Evolutionary conservation across 2,329 filamentous ascomycete genomes (phyloP).

Genomic region (Chaetomium globosum): DNA sequence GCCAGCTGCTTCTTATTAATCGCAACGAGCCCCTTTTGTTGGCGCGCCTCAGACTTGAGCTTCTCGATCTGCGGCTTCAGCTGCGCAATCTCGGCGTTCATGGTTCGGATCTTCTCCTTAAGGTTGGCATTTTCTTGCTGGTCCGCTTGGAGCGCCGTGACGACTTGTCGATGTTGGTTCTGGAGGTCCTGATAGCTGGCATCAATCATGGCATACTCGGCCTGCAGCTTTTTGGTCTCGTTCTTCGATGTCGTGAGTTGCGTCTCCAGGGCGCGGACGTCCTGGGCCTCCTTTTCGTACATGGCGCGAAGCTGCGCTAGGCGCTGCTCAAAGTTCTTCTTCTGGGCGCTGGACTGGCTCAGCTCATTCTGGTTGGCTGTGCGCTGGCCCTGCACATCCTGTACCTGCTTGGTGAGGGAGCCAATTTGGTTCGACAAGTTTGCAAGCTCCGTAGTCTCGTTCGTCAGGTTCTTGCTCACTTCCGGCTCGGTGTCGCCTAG

Average conservation of each 20-base stretch:
- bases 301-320: slow-evolving; percentile 81
- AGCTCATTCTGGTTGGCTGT: slow-evolving; percentile 78
- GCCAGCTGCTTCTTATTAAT: slow-evolving; percentile 98
- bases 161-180: slow-evolving; percentile 76
- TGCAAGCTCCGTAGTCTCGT: slow-evolving; percentile 87
- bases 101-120: slow-evolving; percentile 82
- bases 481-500: slow-evolving; percentile 89
- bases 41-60: slow-evolving; percentile 84
- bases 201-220: slow-evolving; percentile 81
- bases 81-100: slow-evolving; percentile 80
- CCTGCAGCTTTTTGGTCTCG: slow-evolving; percentile 81
- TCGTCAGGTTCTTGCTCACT: slow-evolving; percentile 82
- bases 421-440: slow-evolving; percentile 96
- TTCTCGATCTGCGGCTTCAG: slow-evolving; percentile 92
- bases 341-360: slow-evolving; percentile 79
- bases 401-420: slow-evolving; percentile 88
- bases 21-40: slow-evolving; percentile 93
- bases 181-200: slow-evolving; percentile 79
- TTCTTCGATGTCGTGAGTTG: slow-evolving; percentile 73
- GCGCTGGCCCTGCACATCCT: slow-evolving; percentile 84
- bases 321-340: slow-evolving; percentile 88
- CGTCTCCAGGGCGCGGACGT: slow-evolving; percentile 82
- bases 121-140: slow-evolving; percentile 83
- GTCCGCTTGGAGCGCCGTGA: slow-evolving; percentile 76
- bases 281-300: slow-evolving; percentile 91